Percentiles rank a stretch among this genome's conserved stretches.
Evolutionary conservation across 2,329 filamentous ascomycete genomes (phyloP).

Genomic region (Claviceps africana): DNA sequence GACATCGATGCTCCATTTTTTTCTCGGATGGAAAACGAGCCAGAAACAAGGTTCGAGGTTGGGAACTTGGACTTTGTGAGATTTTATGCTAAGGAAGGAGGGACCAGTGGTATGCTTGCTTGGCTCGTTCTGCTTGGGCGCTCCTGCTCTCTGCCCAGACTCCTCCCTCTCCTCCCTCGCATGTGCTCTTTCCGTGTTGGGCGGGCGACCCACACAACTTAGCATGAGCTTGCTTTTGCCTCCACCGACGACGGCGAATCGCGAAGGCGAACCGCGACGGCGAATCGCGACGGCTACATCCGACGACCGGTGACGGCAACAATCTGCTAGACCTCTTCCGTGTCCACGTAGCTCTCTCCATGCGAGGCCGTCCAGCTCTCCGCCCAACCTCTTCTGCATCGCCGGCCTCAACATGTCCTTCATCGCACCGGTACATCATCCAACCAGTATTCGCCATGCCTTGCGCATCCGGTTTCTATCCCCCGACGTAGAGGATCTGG

Average conservation of each 20-base stretch:
- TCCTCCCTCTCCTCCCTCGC: no score
- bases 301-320: slow-evolving; percentile 1
- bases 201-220: no score
- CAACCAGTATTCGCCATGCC: slow-evolving; percentile 83
- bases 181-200: background rate
- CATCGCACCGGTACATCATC: slow-evolving; percentile 80
- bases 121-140: no score
- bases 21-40: no score
- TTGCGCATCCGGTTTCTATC: slow-evolving; percentile 65
- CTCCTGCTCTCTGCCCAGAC: no score
- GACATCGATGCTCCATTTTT: background rate
- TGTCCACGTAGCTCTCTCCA: slow-evolving; percentile 11
- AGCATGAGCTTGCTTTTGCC: background rate
- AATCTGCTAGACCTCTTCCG: slow-evolving; percentile 12
- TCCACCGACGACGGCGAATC: background rate
- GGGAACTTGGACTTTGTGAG: background rate
- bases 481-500: slow-evolving; percentile 62
- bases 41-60: background rate
- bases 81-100: background rate
- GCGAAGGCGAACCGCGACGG: background rate
- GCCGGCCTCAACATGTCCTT: slow-evolving; percentile 58
- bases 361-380: slow-evolving; percentile 8
- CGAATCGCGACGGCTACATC: background rate
- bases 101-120: no score
- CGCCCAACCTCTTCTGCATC: slow-evolving; percentile 1